These are phyloP conservation scores for Cryptosporidium tyzzeri DNA, from an alignment of 169 alveolate genomes.

Conservation along the genomic window DNA sequence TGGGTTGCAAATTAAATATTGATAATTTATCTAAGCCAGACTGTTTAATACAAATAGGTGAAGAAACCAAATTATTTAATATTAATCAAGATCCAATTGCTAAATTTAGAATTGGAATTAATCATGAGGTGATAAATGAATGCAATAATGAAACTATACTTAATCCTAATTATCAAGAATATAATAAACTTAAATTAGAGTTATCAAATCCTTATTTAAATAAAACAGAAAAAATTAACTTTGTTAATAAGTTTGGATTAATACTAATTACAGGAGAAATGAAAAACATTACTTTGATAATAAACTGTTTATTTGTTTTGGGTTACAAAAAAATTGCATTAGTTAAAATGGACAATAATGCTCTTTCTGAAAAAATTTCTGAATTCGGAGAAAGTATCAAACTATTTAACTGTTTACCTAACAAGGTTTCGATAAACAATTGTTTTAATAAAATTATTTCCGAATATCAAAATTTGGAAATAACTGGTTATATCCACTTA, in stretches of 20 bases:
- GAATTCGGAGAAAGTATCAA: conserved; percentile 4
- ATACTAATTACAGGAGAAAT: conserved; percentile 26
- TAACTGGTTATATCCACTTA: conserved; percentile 38
- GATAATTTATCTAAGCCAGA: conserved; percentile 17
- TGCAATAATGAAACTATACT: not conserved
- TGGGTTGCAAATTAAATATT: conserved; percentile 28
- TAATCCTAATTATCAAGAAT: not conserved
- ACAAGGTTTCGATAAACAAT: conserved; percentile 8
- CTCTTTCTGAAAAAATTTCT: not conserved
- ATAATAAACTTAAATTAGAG: not conserved
- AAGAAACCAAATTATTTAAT: not conserved
- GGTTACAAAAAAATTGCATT: conserved; percentile 35
- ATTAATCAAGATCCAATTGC: not conserved
- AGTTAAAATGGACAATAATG: conserved; percentile 1
- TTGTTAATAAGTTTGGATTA: not conserved
- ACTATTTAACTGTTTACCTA: not conserved
- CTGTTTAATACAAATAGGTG: conserved; percentile 40
- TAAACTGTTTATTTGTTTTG: conserved; percentile 30
- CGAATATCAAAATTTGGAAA: not conserved
- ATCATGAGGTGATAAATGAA: not conserved
- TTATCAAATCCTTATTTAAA: not conserved
- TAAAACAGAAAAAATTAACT: not conserved
- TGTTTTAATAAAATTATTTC: conserved; percentile 7
- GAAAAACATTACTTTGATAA: not conserved
- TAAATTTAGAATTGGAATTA: not conserved